Evolutionary conservation across 169 alveolate species (phyloP), one percentile per base, ranked within the genome.

Genomic region (Miamiensis avidus): DNA sequence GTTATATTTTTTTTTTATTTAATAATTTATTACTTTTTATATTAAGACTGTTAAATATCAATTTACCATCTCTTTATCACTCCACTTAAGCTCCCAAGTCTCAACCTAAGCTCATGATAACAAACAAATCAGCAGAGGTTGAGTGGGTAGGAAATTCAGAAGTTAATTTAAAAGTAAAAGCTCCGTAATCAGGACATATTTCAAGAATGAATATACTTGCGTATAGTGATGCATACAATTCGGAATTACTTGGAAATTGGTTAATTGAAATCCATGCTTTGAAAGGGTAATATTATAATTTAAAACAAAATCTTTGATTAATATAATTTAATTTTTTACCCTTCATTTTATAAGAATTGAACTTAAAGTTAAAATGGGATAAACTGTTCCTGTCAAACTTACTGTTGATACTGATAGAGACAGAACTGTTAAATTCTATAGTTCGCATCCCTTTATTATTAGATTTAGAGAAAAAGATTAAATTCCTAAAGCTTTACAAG

Each of bases 201-300:
- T 34, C 33, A 20, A 75, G 74, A 75, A 81, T 86, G 29, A 79
- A 81, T 31, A 65, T 86, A 6, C 75, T 86, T 11, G 72, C 82
- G 11, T 86, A 86, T 81, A 29, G 34, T 25, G 90, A 86, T 81
- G 27, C 69, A 31, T 86, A 65, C 49, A 69, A 77, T 27, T 69
- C 65, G 31, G 25, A 79, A 78, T 26, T 86, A 33, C 25, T 81
- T 28, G 90, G 82, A 26, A 79, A 86, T 81, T 86, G 90, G 90
- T 69, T 64, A 65, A 76, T 86, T 27, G 86, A 86, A 86, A 74
- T 86, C 64, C 81, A 79, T 75, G 34, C 82, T 29, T 49, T 86
- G 25, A 31, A 75, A 31, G 79, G 76, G 84, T 79, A 79, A 32
- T 25, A 4, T 32, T 25, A 77, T 77, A 25, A 77, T 11, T 11